Evolutionary conservation across 768 basidiomycete genomes (phyloP).

Genomic region (Lentinula edodes): DNA sequence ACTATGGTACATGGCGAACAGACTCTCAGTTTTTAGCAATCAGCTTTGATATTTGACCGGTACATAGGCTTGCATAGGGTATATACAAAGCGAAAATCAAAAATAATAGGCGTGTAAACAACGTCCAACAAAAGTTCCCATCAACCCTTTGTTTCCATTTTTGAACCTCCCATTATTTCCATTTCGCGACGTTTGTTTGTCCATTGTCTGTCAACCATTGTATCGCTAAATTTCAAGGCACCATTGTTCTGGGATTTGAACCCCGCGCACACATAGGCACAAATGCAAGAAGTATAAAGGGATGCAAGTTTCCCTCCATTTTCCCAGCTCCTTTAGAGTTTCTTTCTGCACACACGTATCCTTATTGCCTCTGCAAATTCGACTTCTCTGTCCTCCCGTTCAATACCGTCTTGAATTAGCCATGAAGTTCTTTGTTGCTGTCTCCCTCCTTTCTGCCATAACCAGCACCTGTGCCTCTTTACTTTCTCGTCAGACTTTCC

Average conservation of each 20-base stretch:
- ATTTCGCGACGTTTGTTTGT: not conserved
- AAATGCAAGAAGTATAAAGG: not conserved
- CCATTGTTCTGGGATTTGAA: not conserved
- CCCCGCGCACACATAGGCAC: not conserved
- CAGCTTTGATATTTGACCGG: too few species aligned
- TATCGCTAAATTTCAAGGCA: not conserved
- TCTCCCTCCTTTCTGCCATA: not conserved
- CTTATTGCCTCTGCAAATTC: slow-evolving; percentile 1
- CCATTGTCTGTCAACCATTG: not conserved
- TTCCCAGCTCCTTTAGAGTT: slow-evolving; percentile 6
- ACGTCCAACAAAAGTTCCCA: not conserved
- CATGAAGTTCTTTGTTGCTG: slow-evolving; percentile 5
- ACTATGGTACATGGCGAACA: too few species aligned
- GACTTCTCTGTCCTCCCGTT: not conserved
- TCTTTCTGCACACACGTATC: not conserved
- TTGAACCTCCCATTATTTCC: not conserved
- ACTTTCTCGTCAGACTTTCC: slow-evolving; percentile 2
- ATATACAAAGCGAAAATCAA: too few species aligned
- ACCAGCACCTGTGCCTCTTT: not conserved
- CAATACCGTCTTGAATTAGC: not conserved
- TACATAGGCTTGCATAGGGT: too few species aligned
- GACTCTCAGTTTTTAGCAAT: too few species aligned
- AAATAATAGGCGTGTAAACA: not conserved
- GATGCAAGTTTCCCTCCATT: not conserved
- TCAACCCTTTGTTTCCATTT: slow-evolving; percentile 2